Percentiles rank a stretch among this genome's conserved stretches.
Conservation (phyloP, 148 eudicot species). For the Hydrangea macrophylla region DNA sequence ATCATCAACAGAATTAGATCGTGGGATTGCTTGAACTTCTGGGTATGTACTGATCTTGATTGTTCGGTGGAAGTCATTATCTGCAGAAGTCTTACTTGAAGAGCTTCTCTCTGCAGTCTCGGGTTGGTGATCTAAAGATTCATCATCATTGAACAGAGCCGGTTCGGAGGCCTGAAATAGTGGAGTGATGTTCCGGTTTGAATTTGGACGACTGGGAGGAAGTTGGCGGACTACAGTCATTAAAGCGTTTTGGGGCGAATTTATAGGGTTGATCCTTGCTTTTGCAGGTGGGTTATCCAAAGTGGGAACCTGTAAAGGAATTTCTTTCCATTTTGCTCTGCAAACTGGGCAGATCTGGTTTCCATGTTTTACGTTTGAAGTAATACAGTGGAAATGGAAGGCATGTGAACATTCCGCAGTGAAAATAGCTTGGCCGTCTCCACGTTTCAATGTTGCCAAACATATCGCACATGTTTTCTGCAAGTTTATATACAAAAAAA, state of each 20-base stretch:
- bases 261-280: constrained; percentile 36
- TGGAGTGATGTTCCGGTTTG: constrained; percentile 34
- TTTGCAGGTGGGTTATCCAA: constrained; percentile 37
- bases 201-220: constrained; percentile 44
- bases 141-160: constrained; percentile 66
- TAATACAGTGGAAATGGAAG: constrained; percentile 80
- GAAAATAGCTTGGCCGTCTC: constrained; percentile 81
- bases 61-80: constrained; percentile 17
- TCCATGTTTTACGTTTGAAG: constrained; percentile 78
- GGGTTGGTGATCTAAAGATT: constrained; percentile 41
- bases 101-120: constrained; percentile 15
- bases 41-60: constrained; percentile 49
- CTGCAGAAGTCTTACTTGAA: constrained; percentile 11
- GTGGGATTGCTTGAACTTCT: constrained; percentile 53
- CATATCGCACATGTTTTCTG: constrained; percentile 84
- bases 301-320: constrained; percentile 58
- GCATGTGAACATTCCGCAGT: constrained; percentile 93
- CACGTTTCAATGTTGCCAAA: constrained; percentile 53
- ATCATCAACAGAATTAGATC: constrained; percentile 27
- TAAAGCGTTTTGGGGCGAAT: constrained; percentile 34
- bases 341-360: constrained; percentile 80
- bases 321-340: constrained; percentile 78
- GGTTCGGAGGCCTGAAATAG: constrained; percentile 58
- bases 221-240: constrained; percentile 49
- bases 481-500: constrained; percentile 13